Evolutionary conservation across 2,329 filamentous ascomycete species (phyloP).

Genomic region (Pseudocercospora vitis): DNA sequence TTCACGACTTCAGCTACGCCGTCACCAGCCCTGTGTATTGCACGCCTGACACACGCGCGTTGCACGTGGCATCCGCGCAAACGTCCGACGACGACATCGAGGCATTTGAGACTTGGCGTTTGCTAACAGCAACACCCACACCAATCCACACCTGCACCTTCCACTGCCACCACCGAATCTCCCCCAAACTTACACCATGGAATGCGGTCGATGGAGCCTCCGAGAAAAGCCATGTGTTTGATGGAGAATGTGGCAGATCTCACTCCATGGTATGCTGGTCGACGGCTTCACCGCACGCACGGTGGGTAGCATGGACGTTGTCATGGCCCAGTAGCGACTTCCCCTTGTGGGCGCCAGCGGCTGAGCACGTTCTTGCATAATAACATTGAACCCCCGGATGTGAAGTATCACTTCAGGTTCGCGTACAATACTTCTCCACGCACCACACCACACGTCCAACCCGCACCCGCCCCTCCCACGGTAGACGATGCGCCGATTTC

Average conservation of each 20-base stretch:
- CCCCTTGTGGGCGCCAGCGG: neutral
- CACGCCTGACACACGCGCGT: neutral
- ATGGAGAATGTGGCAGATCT: neutral
- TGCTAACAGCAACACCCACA: neutral
- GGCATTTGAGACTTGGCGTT: neutral
- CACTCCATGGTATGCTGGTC: neutral
- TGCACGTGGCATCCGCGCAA: neutral
- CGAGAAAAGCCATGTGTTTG: neutral
- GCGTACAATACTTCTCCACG: neutral
- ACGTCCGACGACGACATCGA: neutral
- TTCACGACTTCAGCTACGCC: neutral
- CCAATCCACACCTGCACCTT: too few relatives aligned
- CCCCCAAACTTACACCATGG: neutral
- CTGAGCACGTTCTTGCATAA: slow-evolving; percentile 1
- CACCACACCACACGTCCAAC: neutral
- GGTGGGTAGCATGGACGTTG: slow-evolving; percentile 4
- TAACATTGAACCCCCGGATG: neutral
- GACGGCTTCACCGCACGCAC: neutral
- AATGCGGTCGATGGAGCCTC: neutral
- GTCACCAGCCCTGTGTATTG: neutral
- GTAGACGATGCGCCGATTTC: neutral
- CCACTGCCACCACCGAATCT: neutral
- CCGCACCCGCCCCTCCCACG: neutral
- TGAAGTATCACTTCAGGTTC: neutral
- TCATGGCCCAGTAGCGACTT: neutral